Conservation (phyloP, 2,329 filamentous ascomycete genomes). For the Colletotrichum tabaci region DNA sequence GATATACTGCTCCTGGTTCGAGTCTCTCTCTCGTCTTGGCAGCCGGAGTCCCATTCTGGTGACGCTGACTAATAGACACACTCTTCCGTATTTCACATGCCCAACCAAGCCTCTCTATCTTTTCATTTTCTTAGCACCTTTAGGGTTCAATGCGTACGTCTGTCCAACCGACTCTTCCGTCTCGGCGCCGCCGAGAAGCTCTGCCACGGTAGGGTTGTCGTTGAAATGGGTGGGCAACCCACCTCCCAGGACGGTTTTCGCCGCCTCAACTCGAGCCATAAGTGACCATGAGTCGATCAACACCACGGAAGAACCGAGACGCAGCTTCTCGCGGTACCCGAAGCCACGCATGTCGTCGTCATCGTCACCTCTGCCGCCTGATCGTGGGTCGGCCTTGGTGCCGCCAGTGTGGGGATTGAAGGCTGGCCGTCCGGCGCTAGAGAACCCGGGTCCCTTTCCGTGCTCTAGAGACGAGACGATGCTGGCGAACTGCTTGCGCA, state of each 20-base stretch:
- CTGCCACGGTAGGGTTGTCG: constrained; percentile 56
- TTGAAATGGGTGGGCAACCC: constrained; percentile 59
- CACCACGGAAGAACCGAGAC: constrained; percentile 61
- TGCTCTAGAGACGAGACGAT: constrained; percentile 69
- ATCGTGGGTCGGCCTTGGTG: constrained; percentile 54
- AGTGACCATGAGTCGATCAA: constrained; percentile 67
- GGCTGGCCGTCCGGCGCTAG: constrained; percentile 60
- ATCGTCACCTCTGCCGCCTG: constrained; percentile 49
- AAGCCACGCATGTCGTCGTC: constrained; percentile 58
- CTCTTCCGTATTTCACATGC: not conserved
- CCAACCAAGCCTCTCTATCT: not conserved
- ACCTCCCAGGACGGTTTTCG: constrained; percentile 64
- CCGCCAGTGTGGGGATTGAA: constrained; percentile 60
- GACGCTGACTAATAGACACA: not conserved
- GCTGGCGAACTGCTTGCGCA: constrained; percentile 65
- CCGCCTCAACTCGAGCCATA: constrained; percentile 62
- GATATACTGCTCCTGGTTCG: not conserved
- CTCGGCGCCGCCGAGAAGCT: constrained; percentile 52
- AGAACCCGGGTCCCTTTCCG: constrained; percentile 69
- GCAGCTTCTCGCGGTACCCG: constrained; percentile 67
- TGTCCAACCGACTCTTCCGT: constrained; percentile 48
- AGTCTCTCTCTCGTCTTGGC: not conserved
- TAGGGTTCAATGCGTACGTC: constrained; percentile 23
- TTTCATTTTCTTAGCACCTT: constrained; percentile 37
- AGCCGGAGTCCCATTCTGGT: not conserved